phyloP scores from a whole-genome alignment of 2,329 filamentous ascomycete genomes.

The Aspergillus novoparasiticus region DNA sequence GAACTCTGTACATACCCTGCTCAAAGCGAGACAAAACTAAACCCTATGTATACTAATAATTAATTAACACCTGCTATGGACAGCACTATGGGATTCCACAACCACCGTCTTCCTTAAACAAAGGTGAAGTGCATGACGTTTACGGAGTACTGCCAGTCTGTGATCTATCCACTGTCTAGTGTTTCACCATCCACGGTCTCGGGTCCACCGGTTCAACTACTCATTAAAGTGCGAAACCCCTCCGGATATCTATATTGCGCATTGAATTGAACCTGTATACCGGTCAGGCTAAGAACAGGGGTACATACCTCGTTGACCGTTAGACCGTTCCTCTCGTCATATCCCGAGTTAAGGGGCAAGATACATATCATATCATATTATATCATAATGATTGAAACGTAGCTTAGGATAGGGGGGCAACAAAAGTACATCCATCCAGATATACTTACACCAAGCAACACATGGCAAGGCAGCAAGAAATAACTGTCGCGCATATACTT shows the following conservation, averaged over 20 bases:
- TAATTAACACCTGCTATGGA: background rate
- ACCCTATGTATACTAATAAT: background rate
- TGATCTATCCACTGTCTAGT: conserved; percentile 21
- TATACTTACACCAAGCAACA: background rate
- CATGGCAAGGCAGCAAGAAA: background rate
- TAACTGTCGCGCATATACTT: background rate
- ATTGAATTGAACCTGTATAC: background rate
- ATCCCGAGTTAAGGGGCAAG: background rate
- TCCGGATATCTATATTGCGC: background rate
- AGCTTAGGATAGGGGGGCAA: background rate
- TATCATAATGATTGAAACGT: background rate
- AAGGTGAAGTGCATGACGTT: background rate
- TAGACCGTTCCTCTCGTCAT: background rate
- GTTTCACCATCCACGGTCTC: conserved; percentile 26
- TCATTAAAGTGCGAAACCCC: background rate
- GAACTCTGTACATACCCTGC: background rate
- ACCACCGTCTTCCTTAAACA: background rate
- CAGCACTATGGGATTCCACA: background rate
- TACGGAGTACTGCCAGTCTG: conserved; percentile 20
- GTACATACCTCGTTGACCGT: background rate
- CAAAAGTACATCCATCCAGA: background rate
- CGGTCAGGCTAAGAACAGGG: background rate
- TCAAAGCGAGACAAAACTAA: background rate
- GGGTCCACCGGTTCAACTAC: conserved; percentile 13
- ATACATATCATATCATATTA: background rate